Conservation (phyloP, 345 rosid species). For the Anastatica hierochuntica region DNA sequence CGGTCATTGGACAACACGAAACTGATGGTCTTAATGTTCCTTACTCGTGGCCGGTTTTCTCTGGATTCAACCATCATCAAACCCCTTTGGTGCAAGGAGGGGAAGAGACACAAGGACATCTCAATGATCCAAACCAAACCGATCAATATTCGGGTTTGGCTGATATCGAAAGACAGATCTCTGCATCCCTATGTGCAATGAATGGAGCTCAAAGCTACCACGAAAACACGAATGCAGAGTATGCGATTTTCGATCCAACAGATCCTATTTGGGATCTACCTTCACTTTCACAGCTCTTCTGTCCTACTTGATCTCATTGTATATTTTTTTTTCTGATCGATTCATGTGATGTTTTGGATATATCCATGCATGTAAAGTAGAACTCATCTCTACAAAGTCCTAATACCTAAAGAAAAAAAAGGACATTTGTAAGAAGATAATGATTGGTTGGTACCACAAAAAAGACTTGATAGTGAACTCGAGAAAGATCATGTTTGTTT, state of each 20-base stretch:
- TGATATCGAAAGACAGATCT: slow-evolving; percentile 55
- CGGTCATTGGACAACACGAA: slow-evolving; percentile 15
- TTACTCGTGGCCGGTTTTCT: slow-evolving; percentile 36
- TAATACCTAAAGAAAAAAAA: slow-evolving; percentile 14
- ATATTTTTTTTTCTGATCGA: too few relatives aligned
- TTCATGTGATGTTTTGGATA: slow-evolving; percentile 8
- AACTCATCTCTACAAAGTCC: slow-evolving; percentile 23
- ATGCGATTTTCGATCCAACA: slow-evolving; percentile 28
- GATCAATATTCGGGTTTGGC: slow-evolving; percentile 20
- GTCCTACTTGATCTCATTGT: slow-evolving; percentile 25
- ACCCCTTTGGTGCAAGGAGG: slow-evolving; percentile 29
- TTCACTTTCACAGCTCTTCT: slow-evolving; percentile 40
- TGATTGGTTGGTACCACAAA: background rate
- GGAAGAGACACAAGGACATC: slow-evolving; percentile 10
- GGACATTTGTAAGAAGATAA: slow-evolving; percentile 22
- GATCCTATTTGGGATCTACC: slow-evolving; percentile 66
- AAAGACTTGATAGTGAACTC: too few relatives aligned
- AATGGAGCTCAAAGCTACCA: slow-evolving; percentile 46
- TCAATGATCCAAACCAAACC: slow-evolving; percentile 13
- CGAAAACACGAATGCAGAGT: slow-evolving; percentile 21
- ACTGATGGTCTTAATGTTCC: slow-evolving; percentile 11
- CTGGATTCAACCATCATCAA: slow-evolving; percentile 35
- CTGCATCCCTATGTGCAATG: slow-evolving; percentile 55
- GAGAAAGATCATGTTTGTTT: too few relatives aligned
- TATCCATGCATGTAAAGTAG: slow-evolving; percentile 22